These are phyloP conservation scores for Carex arenaria DNA, from an alignment of 202 grass and related monocot species.

Conservation along the genomic window DNA sequence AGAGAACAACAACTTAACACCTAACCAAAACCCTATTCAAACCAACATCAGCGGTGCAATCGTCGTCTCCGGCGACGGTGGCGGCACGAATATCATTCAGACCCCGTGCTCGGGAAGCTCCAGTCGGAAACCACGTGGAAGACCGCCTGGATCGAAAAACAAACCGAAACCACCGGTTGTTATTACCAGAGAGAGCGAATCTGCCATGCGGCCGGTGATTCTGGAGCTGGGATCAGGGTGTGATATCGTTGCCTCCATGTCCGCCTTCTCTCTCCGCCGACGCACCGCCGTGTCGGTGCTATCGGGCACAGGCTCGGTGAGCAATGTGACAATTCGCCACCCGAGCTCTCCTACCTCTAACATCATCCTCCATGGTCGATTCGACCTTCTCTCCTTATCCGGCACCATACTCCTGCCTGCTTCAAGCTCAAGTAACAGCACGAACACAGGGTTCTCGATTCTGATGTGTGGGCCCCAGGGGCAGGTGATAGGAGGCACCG, in stretches of 20 bases:
- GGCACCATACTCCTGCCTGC: constrained; percentile 40
- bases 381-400: constrained; percentile 58
- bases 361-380: constrained; percentile 51
- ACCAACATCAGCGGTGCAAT: neutral
- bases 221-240: constrained; percentile 44
- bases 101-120: neutral
- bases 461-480: constrained; percentile 34
- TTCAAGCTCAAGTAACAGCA: neutral
- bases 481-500: constrained; percentile 65
- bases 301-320: constrained; percentile 45
- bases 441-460: constrained; percentile 38
- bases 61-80: neutral
- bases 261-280: constrained; percentile 43
- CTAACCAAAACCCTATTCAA: neutral
- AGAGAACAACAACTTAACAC: neutral
- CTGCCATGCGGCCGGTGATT: constrained; percentile 55
- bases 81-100: neutral
- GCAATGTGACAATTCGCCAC: constrained; percentile 42
- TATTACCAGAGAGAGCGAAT: constrained; percentile 46
- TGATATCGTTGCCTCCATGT: constrained; percentile 34
- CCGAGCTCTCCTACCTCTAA: constrained; percentile 5
- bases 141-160: constrained; percentile 73
- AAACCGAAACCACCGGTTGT: constrained; percentile 65
- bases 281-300: constrained; percentile 54
- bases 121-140: constrained; percentile 43